Conservation (phyloP, 768 basidiomycete species). For the Naganishia vishniacii region DNA sequence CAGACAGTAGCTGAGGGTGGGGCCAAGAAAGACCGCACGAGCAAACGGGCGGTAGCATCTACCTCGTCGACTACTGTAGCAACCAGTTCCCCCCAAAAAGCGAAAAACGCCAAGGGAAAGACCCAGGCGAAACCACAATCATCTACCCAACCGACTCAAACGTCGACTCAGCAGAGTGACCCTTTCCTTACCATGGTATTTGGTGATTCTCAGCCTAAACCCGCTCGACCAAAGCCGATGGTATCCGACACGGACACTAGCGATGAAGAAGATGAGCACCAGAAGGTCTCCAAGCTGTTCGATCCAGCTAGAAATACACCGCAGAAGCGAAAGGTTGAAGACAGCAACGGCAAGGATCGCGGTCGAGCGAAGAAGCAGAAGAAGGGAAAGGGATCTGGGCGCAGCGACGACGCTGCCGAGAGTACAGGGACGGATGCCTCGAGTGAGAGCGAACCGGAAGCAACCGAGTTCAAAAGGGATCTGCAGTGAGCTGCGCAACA, state of each 20-base stretch:
- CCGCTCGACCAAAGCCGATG: not conserved
- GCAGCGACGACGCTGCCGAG: not conserved
- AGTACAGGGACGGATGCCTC: not conserved
- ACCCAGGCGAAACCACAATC: not conserved
- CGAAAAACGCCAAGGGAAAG: not conserved
- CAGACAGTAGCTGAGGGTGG: not conserved
- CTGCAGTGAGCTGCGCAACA: not conserved
- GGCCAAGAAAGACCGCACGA: not conserved
- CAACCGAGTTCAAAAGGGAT: not conserved
- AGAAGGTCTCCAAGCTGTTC: conserved; percentile 6
- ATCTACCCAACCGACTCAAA: not conserved
- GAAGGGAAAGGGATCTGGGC: not conserved
- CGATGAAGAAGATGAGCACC: conserved; percentile 1
- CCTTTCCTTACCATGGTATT: not conserved
- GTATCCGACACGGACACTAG: conserved; percentile 11
- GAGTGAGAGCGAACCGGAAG: not conserved
- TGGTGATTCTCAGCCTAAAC: conserved; percentile 3
- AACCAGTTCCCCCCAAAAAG: not conserved
- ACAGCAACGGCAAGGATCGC: not conserved
- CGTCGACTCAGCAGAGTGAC: not conserved
- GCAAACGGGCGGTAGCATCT: not conserved
- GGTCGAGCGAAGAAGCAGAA: not conserved
- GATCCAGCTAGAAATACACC: not conserved
- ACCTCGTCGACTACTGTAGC: not conserved
- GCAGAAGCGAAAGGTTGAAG: conserved; percentile 16